These are phyloP conservation scores for Schoenoplectus triqueter DNA, from an alignment of 202 grass and related monocot genomes.

Conservation along the genomic window DNA sequence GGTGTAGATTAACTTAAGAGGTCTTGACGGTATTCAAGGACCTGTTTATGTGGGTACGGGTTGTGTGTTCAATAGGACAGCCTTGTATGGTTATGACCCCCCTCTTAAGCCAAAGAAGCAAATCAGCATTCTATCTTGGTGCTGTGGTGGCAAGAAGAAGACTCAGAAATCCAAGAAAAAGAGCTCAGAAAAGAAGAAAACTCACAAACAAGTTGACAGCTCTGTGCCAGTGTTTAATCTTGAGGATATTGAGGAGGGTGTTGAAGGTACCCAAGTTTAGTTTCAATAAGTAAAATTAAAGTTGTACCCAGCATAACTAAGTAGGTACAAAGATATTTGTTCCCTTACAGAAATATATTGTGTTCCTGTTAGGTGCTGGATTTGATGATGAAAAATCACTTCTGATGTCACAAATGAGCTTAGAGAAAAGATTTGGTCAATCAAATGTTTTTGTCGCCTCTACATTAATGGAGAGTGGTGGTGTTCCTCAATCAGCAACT, in stretches of 20 bases:
- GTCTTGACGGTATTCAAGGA: conserved; percentile 86
- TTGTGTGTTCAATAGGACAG: conserved; percentile 87
- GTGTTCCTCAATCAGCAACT: conserved; percentile 91
- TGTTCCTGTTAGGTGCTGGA: conserved; percentile 64
- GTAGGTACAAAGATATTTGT: conserved; percentile 3
- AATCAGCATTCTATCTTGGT: conserved; percentile 53
- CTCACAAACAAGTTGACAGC: conserved; percentile 84
- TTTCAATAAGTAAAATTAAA: background rate
- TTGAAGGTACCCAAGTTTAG: conserved; percentile 67
- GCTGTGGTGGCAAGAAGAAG: conserved; percentile 77
- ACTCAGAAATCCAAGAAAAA: conserved; percentile 69
- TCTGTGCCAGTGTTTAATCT: conserved; percentile 90
- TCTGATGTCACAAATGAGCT: conserved; percentile 98
- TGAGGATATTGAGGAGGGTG: conserved; percentile 94
- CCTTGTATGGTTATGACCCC: conserved; percentile 86
- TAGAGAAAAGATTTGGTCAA: conserved; percentile 99
- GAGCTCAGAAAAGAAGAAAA: conserved; percentile 86
- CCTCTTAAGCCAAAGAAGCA: conserved; percentile 64
- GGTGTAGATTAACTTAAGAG: conserved; percentile 83
- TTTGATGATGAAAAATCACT: conserved; percentile 99
- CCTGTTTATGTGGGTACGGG: conserved; percentile 89
- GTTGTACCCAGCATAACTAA: background rate
- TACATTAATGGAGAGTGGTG: conserved; percentile 95
- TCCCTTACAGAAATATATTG: conserved; percentile 32
- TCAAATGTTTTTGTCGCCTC: conserved; percentile 93